A percentile compares a stretch with the other conserved stretches of the same genome.
Evolutionary conservation across 345 rosid genomes (phyloP).

Genomic region (Sapria himalayana): DNA sequence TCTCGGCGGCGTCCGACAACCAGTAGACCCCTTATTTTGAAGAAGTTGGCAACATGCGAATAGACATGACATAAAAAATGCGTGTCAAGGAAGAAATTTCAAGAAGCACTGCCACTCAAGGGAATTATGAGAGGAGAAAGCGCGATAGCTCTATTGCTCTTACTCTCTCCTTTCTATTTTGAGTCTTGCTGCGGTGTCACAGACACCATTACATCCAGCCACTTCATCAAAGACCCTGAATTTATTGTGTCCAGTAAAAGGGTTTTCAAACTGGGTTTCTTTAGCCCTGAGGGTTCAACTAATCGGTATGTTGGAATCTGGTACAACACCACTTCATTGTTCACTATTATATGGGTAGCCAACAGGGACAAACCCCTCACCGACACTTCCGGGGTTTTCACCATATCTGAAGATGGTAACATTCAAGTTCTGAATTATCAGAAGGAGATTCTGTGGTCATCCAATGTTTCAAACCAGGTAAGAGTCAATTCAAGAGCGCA

Average conservation of each 20-base stretch:
- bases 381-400: slow-evolving; percentile 23
- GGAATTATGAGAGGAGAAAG: neutral
- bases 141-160: slow-evolving; percentile 1
- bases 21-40: no score
- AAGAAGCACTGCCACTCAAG: no score
- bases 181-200: slow-evolving; percentile 8
- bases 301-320: slow-evolving; percentile 34
- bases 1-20: no score
- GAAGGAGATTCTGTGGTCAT: slow-evolving; percentile 27
- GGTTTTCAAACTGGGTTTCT: slow-evolving; percentile 43
- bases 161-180: slow-evolving; percentile 10
- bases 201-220: slow-evolving; percentile 13
- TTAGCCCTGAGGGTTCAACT: slow-evolving; percentile 21
- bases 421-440: slow-evolving; percentile 19
- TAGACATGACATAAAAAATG: no score
- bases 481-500: slow-evolving; percentile 13
- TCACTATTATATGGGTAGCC: slow-evolving; percentile 30
- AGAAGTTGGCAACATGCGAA: no score
- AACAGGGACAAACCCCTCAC: slow-evolving; percentile 23
- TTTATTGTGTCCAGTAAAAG: slow-evolving; percentile 17
- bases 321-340: slow-evolving; percentile 14
- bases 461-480: slow-evolving; percentile 12
- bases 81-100: no score
- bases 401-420: slow-evolving; percentile 25
- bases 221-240: slow-evolving; percentile 24